These are phyloP conservation scores for Globisporangium acanthophoron DNA, from an alignment of 352 stramenopile species.

Conservation along the genomic window DNA sequence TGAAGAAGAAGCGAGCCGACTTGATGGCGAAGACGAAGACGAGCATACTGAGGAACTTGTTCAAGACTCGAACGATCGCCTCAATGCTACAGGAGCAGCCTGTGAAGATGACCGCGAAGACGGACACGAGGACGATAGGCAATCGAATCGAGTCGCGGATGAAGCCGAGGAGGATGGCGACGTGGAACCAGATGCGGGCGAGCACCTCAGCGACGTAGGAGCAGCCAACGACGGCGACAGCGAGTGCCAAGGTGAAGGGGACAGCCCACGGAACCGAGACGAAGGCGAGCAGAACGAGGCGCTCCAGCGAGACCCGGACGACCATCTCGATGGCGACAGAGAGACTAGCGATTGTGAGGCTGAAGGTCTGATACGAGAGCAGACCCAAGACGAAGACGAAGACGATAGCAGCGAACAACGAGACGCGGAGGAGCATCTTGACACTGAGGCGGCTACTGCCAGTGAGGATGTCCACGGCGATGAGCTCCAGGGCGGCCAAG, in stretches of 20 bases:
- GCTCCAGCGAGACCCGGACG: neutral
- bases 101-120: neutral
- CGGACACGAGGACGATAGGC: neutral
- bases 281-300: neutral
- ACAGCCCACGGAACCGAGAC: neutral
- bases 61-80: neutral
- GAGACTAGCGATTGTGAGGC: neutral
- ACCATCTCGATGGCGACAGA: neutral
- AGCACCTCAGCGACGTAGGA: neutral
- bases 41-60: neutral
- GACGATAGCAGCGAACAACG: neutral
- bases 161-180: neutral
- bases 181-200: neutral
- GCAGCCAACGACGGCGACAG: neutral
- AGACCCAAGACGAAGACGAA: neutral
- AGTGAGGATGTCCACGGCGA: neutral
- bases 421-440: neutral
- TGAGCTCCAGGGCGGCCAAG: neutral
- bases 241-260: neutral
- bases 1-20: conserved; percentile 1
- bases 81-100: neutral
- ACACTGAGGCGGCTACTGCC: neutral
- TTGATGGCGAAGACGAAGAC: conserved; percentile 2
- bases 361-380: neutral
- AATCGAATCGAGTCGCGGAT: neutral